Evolutionary conservation across 129 eudicot genomes (phyloP), one percentile per base, ranked within the genome.

Genomic region (Dittrichia graveolens): DNA sequence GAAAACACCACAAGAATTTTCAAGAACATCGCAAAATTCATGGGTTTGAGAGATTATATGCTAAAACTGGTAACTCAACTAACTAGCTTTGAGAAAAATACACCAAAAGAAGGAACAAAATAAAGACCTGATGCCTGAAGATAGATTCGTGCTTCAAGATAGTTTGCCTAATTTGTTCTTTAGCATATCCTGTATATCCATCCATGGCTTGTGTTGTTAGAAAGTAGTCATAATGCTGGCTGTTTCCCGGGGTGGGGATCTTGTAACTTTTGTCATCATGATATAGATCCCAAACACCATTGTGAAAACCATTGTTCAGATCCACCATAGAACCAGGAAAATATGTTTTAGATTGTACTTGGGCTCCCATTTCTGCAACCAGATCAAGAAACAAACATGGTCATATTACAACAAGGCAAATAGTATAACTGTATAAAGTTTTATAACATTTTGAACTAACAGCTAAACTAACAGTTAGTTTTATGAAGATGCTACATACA

Each of bases 341-440:
- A 60, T 67, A 79, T 14, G 87, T 69, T 74, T 85, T 84, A 10
- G 85, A 73, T 63, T 85, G 89, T 47, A 90, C 68, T 72, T 83
- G 52, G 34, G 95, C 84, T 72, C 86, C 97, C 97, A 91, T 91
- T 83, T 75, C 97, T 88, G 80, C 79, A 77, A 87, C 52, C 62
- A 83, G 61, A 74, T 65, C 56, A 75, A 61, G 43, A 31, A 71
- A 59, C 71, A 64, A 67, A 45, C 64, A 31, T 19, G 40, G 67
- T 61, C 40, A 57, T 37, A 52, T 74, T 19, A 67, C 19, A 43
- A 14, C 44, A 53, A 64, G 44, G 59, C 5, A 47, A 57, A 2
- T 5, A 6, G 42, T 66, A 5, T 44, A 24, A 31, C 24, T 24
- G 16, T 9, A 8, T 66, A 46, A 18, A 2, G 8, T 47, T 31